phyloP scores from a whole-genome alignment of 2,329 filamentous ascomycete genomes.

The Microsporum canis region DNA sequence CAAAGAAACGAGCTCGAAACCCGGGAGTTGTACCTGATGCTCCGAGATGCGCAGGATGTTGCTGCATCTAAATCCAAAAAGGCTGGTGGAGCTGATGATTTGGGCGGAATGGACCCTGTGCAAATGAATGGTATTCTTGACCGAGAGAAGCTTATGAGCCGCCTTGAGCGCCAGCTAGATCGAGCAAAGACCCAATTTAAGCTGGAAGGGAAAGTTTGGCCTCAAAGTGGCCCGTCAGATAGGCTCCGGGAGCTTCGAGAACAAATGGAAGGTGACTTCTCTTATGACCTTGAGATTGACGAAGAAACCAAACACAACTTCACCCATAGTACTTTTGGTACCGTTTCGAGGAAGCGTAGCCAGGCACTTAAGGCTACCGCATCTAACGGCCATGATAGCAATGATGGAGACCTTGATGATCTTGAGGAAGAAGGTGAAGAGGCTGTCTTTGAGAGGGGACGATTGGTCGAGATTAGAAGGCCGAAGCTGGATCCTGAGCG shows the following conservation, averaged over 20 bases:
- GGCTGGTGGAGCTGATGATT: conserved; percentile 36
- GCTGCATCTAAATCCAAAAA: conserved; percentile 75
- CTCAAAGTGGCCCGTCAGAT: conserved; percentile 78
- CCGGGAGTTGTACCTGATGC: conserved; percentile 93
- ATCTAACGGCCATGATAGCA: conserved; percentile 26
- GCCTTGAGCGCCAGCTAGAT: conserved; percentile 89
- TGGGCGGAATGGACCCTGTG: conserved; percentile 55
- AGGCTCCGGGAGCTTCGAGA: conserved; percentile 82
- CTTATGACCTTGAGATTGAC: conserved; percentile 40
- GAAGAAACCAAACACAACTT: conserved; percentile 51
- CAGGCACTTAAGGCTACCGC: conserved; percentile 30
- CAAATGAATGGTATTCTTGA: conserved; percentile 89
- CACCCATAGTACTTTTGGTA: conserved; percentile 62
- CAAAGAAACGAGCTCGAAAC: conserved; percentile 95
- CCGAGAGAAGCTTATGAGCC: conserved; percentile 81
- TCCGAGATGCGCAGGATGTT: conserved; percentile 91
- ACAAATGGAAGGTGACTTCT: conserved; percentile 66
- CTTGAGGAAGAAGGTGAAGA: conserved; percentile 50
- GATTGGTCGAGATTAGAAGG: conserved; percentile 61
- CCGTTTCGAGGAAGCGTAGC: conserved; percentile 49
- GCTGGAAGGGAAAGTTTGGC: conserved; percentile 85
- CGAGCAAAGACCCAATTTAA: conserved; percentile 96
- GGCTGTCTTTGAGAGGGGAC: conserved; percentile 64
- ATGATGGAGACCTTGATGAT: conserved; percentile 42
- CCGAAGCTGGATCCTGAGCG: conserved; percentile 53